These are phyloP conservation scores for Torulaspora maleeae DNA, from an alignment of 805 yeast species.

Conservation along the genomic window DNA sequence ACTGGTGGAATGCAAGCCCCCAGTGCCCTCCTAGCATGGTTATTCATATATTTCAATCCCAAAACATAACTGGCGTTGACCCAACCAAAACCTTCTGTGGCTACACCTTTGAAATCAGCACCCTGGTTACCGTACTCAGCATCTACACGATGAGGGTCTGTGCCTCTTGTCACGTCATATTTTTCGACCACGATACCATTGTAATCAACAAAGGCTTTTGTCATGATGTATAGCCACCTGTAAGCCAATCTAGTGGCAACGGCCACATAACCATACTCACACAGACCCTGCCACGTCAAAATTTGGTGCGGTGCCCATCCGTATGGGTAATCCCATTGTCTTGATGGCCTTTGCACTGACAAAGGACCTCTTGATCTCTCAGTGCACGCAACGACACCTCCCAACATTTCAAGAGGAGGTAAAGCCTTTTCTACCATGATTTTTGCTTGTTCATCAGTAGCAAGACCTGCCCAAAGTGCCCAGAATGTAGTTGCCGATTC, in stretches of 20 bases:
- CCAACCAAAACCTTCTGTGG: constrained; percentile 98
- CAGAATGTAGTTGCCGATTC: constrained; percentile 89
- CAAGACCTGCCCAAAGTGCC: constrained; percentile 82
- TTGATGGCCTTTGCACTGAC: constrained; percentile 65
- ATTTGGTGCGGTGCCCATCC: constrained; percentile 99
- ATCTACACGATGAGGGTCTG: constrained; percentile 84
- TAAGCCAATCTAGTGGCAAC: constrained; percentile 69
- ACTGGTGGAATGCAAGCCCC: constrained; percentile 76
- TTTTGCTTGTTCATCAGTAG: constrained; percentile 65
- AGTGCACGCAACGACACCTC: constrained; percentile 88
- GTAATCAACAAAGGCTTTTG: constrained; percentile 83
- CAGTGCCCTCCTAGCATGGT: constrained; percentile 66
- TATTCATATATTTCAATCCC: constrained; percentile 64
- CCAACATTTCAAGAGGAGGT: constrained; percentile 71
- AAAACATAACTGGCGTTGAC: constrained; percentile 80
- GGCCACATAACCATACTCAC: constrained; percentile 61
- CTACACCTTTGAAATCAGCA: constrained; percentile 83
- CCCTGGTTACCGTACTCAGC: constrained; percentile 99
- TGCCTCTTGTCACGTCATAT: constrained; percentile 79
- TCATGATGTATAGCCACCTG: constrained; percentile 87
- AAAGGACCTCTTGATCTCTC: constrained; percentile 66
- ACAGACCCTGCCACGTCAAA: constrained; percentile 83
- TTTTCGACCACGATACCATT: constrained; percentile 95
- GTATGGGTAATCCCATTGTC: constrained; percentile 97
- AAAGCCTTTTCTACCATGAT: constrained; percentile 53